Percentiles rank a stretch among this genome's conserved stretches.
Conservation (phyloP, 768 basidiomycete genomes). For the Lepiota venenata region DNA sequence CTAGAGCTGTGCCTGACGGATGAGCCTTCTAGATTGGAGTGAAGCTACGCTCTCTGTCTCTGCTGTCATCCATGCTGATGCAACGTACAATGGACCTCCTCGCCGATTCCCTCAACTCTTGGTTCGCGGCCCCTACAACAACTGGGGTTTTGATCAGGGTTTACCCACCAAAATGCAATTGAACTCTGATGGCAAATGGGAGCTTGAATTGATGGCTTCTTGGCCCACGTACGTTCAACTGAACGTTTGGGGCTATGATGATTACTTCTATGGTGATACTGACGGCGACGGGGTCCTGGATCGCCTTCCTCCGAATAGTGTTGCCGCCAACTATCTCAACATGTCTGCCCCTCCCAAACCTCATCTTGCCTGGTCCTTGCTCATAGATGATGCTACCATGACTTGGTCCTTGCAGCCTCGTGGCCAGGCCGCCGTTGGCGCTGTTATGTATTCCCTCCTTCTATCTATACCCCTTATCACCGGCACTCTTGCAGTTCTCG, state of each 20-base stretch:
- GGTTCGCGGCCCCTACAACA: conserved; percentile 86
- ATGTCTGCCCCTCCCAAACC: conserved; percentile 88
- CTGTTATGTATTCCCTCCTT: conserved; percentile 85
- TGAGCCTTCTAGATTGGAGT: conserved; percentile 66
- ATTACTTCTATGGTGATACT: conserved; percentile 90
- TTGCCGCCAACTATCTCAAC: conserved; percentile 85
- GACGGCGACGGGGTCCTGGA: conserved; percentile 88
- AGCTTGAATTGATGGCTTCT: conserved; percentile 82
- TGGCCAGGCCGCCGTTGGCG: conserved; percentile 76
- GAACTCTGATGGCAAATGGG: conserved; percentile 67
- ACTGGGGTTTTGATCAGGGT: conserved; percentile 90
- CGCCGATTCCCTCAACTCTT: conserved; percentile 87
- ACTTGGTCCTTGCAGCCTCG: conserved; percentile 80
- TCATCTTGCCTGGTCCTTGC: conserved; percentile 82
- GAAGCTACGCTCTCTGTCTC: conserved; percentile 55
- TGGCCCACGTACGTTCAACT: conserved; percentile 92
- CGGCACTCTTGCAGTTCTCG: conserved; percentile 71
- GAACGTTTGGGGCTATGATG: conserved; percentile 88
- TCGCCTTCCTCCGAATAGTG: conserved; percentile 85
- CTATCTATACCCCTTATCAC: conserved; percentile 82
- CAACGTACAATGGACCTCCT: conserved; percentile 45
- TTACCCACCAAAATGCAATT: conserved; percentile 67
- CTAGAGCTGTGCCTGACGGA: neutral
- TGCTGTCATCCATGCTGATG: conserved; percentile 77
- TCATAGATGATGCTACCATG: conserved; percentile 75